phyloP scores from a whole-genome alignment of 2,329 filamentous ascomycete genomes.

The Plenodomus lindquistii region DNA sequence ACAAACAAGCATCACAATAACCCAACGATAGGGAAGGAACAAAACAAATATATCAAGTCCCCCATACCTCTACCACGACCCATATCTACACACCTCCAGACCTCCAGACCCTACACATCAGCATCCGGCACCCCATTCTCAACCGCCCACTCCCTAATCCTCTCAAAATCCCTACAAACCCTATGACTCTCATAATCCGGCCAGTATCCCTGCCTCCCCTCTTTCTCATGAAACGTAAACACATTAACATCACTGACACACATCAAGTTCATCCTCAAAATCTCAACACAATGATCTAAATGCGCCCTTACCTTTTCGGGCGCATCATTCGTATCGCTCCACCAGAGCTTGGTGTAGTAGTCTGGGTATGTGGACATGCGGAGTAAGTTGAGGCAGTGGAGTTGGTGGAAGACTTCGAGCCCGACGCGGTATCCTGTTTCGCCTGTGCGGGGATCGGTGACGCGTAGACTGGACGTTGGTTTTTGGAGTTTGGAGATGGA shows the following conservation, averaged over 20 bases:
- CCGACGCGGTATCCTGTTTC: constrained; percentile 63
- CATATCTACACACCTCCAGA: too few species aligned
- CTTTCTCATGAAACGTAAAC: constrained; percentile 34
- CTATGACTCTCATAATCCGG: constrained; percentile 39
- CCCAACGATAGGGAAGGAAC: too few species aligned
- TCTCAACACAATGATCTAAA: constrained; percentile 44
- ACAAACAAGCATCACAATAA: too few species aligned
- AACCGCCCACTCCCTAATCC: constrained; percentile 37
- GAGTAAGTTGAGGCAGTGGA: constrained; percentile 43
- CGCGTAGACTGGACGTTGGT: constrained; percentile 56
- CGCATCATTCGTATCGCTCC: constrained; percentile 32
- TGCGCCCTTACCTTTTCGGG: constrained; percentile 34
- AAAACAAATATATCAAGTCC: too few species aligned
- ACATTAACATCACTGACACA: constrained; percentile 41
- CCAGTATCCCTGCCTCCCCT: constrained; percentile 28
- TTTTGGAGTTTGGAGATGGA: constrained; percentile 60
- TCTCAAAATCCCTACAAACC: constrained; percentile 42
- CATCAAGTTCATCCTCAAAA: constrained; percentile 44
- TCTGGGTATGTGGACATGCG: constrained; percentile 41
- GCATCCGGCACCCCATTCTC: constrained; percentile 37
- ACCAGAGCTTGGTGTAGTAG: constrained; percentile 33
- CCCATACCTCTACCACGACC: too few species aligned
- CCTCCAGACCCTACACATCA: constrained; percentile 22
- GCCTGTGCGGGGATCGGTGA: constrained; percentile 60
- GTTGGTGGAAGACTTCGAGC: constrained; percentile 61